phyloP scores from a whole-genome alignment of 73 alveolate genomes.

The Stentor roeselii region DNA sequence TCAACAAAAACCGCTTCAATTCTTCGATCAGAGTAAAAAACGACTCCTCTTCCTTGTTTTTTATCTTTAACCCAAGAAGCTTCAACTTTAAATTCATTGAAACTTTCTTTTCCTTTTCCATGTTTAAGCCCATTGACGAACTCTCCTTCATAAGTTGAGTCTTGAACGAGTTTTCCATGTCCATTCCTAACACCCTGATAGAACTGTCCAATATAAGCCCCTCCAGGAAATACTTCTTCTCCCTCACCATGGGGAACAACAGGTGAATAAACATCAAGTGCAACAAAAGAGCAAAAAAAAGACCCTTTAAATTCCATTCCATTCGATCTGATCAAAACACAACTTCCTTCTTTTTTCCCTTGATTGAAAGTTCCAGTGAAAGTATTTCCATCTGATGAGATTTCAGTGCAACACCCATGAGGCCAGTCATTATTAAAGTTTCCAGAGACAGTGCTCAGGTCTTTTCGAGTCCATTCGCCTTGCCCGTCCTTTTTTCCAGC shows the following conservation, averaged over 20 bases:
- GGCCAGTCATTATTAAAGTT: neutral
- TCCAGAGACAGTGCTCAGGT: neutral
- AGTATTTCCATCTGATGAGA: conserved; percentile 42
- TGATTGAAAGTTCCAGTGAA: conserved; percentile 75
- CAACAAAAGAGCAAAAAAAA: conserved; percentile 27
- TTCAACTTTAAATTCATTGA: neutral
- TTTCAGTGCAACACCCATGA: neutral
- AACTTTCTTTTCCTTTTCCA: conserved; percentile 5
- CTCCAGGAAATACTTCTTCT: neutral
- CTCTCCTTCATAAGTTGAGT: neutral
- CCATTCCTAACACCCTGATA: conserved; percentile 57
- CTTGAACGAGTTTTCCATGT: conserved; percentile 31
- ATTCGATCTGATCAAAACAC: conserved; percentile 32
- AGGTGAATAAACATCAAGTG: neutral
- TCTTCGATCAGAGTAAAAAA: conserved; percentile 20
- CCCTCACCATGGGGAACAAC: neutral
- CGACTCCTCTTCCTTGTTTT: conserved; percentile 37
- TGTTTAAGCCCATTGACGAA: neutral
- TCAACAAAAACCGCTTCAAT: neutral
- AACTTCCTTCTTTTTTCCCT: conserved; percentile 68
- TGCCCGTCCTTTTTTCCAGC: conserved; percentile 59
- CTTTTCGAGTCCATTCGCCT: conserved; percentile 32
- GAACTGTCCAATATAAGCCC: conserved; percentile 60
- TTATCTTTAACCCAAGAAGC: conserved; percentile 12
- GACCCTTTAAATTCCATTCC: conserved; percentile 33